These are phyloP conservation scores for Takashimella koratensis DNA, from an alignment of 1,284 basidiomycete genomes.

Conservation along the genomic window DNA sequence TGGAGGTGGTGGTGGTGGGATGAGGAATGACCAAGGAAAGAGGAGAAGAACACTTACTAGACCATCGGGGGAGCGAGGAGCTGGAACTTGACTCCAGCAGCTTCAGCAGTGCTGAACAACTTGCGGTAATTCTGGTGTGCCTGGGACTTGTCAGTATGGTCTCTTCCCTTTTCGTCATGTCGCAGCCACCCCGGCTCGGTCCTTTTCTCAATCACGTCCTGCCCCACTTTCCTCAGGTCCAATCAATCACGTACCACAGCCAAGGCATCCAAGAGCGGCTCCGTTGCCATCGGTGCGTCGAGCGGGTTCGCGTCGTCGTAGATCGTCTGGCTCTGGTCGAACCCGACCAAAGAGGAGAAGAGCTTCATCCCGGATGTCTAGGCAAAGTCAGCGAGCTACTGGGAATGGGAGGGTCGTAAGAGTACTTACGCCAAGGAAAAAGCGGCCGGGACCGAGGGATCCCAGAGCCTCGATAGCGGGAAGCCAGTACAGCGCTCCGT, in stretches of 20 bases:
- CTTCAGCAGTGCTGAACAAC: neutral
- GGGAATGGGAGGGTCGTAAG: no score
- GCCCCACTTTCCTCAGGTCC: neutral
- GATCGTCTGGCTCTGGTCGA: neutral
- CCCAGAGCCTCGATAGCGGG: neutral
- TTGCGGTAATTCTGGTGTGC: neutral
- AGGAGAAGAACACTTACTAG: neutral
- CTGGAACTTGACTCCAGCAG: neutral
- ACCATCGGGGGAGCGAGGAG: neutral
- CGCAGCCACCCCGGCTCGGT: neutral
- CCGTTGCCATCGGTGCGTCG: neutral
- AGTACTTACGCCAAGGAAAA: neutral
- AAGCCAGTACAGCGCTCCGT: neutral
- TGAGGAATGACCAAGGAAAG: neutral
- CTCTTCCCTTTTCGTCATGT: no score
- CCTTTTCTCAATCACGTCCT: no score
- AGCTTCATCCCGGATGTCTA: conserved; percentile 1
- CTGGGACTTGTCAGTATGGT: no score
- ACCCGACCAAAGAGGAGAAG: neutral
- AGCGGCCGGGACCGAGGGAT: neutral
- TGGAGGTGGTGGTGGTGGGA: neutral
- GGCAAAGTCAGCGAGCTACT: no score
- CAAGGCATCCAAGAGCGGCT: neutral
- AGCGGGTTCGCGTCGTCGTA: neutral
- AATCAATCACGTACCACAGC: neutral